Conservation (phyloP, 140 eudicot species). For the Oenanthe javanica region DNA sequence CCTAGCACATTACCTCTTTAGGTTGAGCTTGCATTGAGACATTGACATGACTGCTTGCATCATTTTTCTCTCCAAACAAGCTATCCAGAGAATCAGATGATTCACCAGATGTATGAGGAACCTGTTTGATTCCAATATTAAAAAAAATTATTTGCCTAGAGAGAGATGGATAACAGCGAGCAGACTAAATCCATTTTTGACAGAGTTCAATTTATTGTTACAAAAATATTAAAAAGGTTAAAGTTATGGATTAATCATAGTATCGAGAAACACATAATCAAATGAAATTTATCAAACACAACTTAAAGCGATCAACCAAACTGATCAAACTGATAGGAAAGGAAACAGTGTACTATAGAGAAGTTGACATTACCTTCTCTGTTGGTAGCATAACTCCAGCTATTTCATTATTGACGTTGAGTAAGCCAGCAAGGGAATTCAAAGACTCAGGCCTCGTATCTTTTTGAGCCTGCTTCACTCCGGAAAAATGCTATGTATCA, state of each 20-base stretch:
- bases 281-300: not conserved
- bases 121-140: conserved; percentile 30
- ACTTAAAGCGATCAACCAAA: not conserved
- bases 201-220: not conserved
- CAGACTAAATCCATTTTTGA: not conserved
- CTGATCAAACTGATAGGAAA: not conserved
- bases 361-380: conserved; percentile 30
- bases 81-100: conserved; percentile 70
- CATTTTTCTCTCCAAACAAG: conserved; percentile 54
- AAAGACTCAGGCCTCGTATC: conserved; percentile 37
- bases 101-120: conserved; percentile 31
- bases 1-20: conserved; percentile 41
- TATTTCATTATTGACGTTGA: conserved; percentile 15
- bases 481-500: not conserved
- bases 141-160: conserved; percentile 8
- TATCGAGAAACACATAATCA: not conserved
- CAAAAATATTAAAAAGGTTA: not conserved
- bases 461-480: conserved; percentile 29
- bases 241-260: not conserved
- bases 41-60: conserved; percentile 21
- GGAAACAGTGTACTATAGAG: not conserved
- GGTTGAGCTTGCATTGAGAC: conserved; percentile 14
- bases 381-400: conserved; percentile 25
- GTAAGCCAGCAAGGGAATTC: conserved; percentile 30
- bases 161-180: not conserved